phyloP scores from a whole-genome alignment of 179 eudicot species.

The Nepenthes alata region DNA sequence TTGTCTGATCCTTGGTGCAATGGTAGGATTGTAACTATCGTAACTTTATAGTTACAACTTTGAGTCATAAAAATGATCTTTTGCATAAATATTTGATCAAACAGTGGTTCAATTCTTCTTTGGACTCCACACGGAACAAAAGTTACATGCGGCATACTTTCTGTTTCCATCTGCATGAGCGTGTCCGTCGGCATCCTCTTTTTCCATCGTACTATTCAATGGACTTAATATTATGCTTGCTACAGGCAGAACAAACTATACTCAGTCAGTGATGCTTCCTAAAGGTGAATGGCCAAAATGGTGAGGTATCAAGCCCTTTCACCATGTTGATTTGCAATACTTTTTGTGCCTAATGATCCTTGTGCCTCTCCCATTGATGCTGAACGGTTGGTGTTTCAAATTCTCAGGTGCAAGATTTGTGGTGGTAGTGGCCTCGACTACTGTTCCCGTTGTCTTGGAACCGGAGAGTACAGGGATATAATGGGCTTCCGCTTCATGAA shows the following conservation, averaged over 20 bases:
- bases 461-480: slow-evolving; percentile 60
- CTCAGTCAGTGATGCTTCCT: slow-evolving; percentile 58
- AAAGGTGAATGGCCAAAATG: slow-evolving; percentile 94
- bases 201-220: background rate
- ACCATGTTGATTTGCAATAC: background rate
- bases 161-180: no score
- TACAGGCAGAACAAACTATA: slow-evolving; percentile 59
- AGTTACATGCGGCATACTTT: no score
- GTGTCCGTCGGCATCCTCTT: no score
- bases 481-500: slow-evolving; percentile 77
- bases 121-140: no score
- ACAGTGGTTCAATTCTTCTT: no score
- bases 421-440: slow-evolving; percentile 79
- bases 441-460: slow-evolving; percentile 74
- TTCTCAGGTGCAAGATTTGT: slow-evolving; percentile 67
- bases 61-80: no score
- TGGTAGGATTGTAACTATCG: no score
- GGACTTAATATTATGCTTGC: background rate
- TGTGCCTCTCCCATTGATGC: no score
- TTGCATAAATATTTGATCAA: no score
- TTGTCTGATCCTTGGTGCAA: no score
- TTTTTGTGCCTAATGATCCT: background rate
- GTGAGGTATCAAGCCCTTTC: slow-evolving; percentile 28
- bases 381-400: background rate
- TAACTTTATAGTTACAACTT: no score